These are phyloP conservation scores for Dittrichia graveolens DNA, from an alignment of 129 eudicot genomes.

Conservation along the genomic window DNA sequence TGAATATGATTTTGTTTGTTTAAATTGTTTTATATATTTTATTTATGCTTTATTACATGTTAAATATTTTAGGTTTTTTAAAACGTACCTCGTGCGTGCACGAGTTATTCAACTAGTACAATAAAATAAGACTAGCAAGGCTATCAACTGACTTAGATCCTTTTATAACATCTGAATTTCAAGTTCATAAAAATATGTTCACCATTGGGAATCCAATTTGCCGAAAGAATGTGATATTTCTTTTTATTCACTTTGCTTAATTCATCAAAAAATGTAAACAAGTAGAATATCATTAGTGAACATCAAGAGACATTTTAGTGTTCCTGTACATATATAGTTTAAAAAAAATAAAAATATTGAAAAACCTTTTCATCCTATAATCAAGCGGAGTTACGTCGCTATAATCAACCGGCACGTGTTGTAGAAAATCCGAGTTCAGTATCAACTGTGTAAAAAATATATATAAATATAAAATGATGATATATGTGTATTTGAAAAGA, in stretches of 20 bases:
- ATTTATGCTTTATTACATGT: no score
- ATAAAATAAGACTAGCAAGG: no score
- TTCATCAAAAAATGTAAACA: conserved; percentile 8
- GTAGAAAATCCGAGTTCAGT: neutral
- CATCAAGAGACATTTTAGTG: neutral
- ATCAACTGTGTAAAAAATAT: neutral
- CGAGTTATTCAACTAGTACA: no score
- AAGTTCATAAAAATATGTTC: no score
- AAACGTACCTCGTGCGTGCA: no score
- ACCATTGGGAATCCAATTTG: neutral
- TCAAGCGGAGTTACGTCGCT: neutral
- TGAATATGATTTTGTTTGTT: no score
- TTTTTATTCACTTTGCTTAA: neutral
- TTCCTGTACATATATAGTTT: neutral
- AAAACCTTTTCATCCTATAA: neutral
- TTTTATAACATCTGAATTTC: no score
- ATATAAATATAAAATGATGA: neutral
- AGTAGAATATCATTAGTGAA: neutral
- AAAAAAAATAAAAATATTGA: neutral
- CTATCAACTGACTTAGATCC: no score
- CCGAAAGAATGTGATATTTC: conserved; percentile 16
- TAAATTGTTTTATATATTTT: no score
- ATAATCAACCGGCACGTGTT: neutral
- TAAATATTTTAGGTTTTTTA: no score
- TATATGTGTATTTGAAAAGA: neutral